Percentiles rank a stretch among this genome's conserved stretches.
Conservation (phyloP, 352 stramenopile species). For the Phytophthora sp. region DNA sequence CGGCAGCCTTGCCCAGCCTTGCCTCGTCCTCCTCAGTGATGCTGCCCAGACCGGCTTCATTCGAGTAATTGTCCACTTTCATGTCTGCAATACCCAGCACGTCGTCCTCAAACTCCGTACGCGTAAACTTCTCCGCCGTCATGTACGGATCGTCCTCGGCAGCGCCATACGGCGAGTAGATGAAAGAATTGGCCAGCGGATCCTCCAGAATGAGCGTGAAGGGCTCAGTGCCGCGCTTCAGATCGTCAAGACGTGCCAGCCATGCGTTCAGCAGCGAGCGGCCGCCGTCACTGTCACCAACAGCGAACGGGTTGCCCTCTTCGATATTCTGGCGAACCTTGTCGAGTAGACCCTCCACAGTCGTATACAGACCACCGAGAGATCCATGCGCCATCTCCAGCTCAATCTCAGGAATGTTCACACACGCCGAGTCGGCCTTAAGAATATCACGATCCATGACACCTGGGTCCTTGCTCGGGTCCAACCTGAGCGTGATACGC, state of each 20-base stretch:
- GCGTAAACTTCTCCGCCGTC: constrained; percentile 85
- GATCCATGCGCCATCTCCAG: constrained; percentile 90
- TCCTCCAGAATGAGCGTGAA: constrained; percentile 92
- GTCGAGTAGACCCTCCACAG: constrained; percentile 91
- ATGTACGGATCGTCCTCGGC: constrained; percentile 66
- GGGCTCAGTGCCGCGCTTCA: constrained; percentile 67
- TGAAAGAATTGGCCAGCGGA: constrained; percentile 92
- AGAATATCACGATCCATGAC: constrained; percentile 92
- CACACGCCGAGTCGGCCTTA: constrained; percentile 89
- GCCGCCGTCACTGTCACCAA: constrained; percentile 78
- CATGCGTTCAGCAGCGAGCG: constrained; percentile 61
- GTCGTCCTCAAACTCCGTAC: constrained; percentile 92
- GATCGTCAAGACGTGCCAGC: constrained; percentile 53
- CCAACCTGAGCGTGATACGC: constrained; percentile 73
- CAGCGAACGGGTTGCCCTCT: constrained; percentile 81
- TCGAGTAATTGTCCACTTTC: constrained; percentile 85
- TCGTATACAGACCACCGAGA: constrained; percentile 92
- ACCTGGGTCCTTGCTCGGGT: constrained; percentile 43
- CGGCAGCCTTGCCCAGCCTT: constrained; percentile 31
- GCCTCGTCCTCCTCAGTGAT: constrained; percentile 52
- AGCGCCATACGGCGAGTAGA: constrained; percentile 73
- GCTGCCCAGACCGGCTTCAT: constrained; percentile 33
- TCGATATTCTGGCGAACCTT: constrained; percentile 86
- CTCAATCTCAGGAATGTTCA: constrained; percentile 92
- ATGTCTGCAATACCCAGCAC: constrained; percentile 94